Conservation (phyloP, 257 asterid genomes). For the Nicotiana obtusifolia region DNA sequence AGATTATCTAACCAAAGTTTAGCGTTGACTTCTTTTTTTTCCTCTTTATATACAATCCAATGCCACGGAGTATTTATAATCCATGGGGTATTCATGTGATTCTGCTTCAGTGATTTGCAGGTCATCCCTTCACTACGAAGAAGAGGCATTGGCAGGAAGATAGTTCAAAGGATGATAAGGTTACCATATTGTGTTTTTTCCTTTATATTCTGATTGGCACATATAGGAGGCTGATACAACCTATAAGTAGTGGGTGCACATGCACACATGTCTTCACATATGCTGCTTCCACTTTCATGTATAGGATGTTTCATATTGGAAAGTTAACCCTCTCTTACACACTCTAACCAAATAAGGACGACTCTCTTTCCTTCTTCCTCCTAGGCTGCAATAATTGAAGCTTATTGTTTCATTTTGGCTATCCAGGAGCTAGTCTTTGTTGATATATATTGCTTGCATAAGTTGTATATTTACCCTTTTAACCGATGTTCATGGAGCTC, state of each 20-base stretch:
- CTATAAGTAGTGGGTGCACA: not conserved
- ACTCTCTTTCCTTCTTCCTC: not conserved
- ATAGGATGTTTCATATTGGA: not conserved
- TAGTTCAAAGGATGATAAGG: conserved; percentile 66
- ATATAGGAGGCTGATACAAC: not conserved
- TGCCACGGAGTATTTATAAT: not conserved
- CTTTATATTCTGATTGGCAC: not conserved
- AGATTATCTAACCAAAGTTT: not conserved
- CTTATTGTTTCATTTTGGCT: not conserved
- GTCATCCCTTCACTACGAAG: conserved; percentile 63
- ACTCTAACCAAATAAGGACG: not conserved
- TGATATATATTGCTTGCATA: not conserved
- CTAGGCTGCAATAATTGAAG: not conserved
- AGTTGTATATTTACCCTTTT: not conserved
- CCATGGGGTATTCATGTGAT: conserved; percentile 16
- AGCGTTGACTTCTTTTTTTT: not conserved
- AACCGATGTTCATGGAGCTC: not conserved
- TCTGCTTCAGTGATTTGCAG: conserved; percentile 38
- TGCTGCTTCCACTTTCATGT: not conserved
- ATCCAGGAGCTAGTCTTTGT: not conserved
- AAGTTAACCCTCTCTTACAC: not conserved
- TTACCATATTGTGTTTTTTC: conserved; percentile 13
- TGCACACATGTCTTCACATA: not conserved
- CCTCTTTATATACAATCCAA: not conserved
- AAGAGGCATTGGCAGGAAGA: conserved; percentile 72